Evolutionary conservation across 2,329 filamentous ascomycete species (phyloP), one percentile per base, ranked within the genome.

Genomic region (Colletotrichum spinosum): DNA sequence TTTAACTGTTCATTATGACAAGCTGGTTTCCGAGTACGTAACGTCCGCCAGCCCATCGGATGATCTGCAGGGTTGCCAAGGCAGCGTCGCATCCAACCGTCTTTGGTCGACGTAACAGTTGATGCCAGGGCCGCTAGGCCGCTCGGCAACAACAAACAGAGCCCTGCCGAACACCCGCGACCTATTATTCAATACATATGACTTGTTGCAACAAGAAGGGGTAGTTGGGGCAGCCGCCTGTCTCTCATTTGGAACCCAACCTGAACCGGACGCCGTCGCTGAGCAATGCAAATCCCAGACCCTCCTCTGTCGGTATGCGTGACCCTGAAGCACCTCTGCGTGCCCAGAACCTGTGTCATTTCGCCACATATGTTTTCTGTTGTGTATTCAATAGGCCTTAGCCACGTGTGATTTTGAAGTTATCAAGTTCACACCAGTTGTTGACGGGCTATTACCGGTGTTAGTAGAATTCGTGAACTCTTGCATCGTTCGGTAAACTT

Each of bases 341-440:
- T 39, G 42, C 34, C 38, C 44, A 37, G 48, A 41, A 46, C 44
- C 25, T 10, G 33, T 13, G 37, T 13, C 38, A 60, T 37, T 33
- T 48, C 17, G 17, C 17, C 10, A 41, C 25, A 41, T 38, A 35
- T 41, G 15, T 13, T 12, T 33, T 44, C 13, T n/a, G 12, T 41
- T 15, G 53, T 37, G 35, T 48, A 15, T 9, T 51, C 38, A 35
- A n/a, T 12, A 44, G 25, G 25, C 25, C 25, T 51, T 8, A 51
- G 48, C 46, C 33, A 17, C 13, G 33, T 11, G 67, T 68, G 48
- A 60, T 51, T 33, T 60, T 59, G 9, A 69, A 59, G 41, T 65
- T 78, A 66, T 81, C 82, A 53, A 81, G 79, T 42, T 90, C 85
- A 72, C 90, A 92, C 90, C 90, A 92, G 71, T 88, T 82, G 68